phyloP scores from a whole-genome alignment of 768 basidiomycete species.

The Mycena polygramma region DNA sequence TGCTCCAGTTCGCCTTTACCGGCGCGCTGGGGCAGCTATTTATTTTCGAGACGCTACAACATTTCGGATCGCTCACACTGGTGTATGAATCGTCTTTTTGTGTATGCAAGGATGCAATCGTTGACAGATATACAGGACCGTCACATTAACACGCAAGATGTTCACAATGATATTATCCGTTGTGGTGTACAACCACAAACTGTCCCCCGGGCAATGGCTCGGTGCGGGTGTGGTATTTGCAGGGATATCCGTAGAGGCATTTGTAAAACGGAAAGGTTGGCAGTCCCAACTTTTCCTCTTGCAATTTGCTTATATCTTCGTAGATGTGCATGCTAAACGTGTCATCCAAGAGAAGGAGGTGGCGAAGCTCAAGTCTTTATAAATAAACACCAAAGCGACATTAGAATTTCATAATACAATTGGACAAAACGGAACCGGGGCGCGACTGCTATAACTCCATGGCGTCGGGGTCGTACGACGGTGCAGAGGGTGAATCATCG shows the following conservation, averaged over 20 bases:
- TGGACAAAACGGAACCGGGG: constrained; percentile 25
- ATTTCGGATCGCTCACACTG: constrained; percentile 90
- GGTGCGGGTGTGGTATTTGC: constrained; percentile 94
- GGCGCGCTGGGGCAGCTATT: constrained; percentile 97
- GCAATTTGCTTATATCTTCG: constrained; percentile 22
- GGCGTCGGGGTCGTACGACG: constrained; percentile 55
- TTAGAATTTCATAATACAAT: constrained; percentile 36
- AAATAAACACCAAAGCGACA: constrained; percentile 41
- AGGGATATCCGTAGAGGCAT: constrained; percentile 96
- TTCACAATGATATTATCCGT: constrained; percentile 99
- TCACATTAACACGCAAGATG: constrained; percentile 96
- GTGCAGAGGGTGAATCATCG: constrained; percentile 28
- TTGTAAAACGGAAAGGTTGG: constrained; percentile 88
- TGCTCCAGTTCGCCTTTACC: constrained; percentile 88
- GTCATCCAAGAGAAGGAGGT: constrained; percentile 88
- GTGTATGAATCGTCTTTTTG: constrained; percentile 67
- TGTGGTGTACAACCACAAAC: constrained; percentile 88
- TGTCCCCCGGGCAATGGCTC: constrained; percentile 90
- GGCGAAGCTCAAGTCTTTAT: constrained; percentile 84
- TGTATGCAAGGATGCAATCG: constrained; percentile 24
- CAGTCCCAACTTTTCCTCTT: constrained; percentile 35
- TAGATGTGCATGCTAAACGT: constrained; percentile 85
- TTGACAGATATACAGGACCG: constrained; percentile 67
- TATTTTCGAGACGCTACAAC: constrained; percentile 95
- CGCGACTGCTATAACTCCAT: constrained; percentile 56